Evolutionary conservation across 129 eudicot species (phyloP).

Genomic region (Centrapalus pauciflorus): DNA sequence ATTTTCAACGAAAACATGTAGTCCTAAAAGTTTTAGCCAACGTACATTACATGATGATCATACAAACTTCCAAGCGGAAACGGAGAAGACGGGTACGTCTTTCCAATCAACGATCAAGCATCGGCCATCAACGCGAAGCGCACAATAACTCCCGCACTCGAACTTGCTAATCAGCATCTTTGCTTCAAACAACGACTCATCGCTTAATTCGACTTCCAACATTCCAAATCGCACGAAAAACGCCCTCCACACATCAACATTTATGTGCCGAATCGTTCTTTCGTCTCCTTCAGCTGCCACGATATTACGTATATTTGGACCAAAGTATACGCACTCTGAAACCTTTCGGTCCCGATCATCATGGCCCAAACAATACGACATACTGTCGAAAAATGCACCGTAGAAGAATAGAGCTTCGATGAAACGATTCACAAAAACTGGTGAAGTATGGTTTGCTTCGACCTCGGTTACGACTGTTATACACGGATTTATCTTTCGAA

Average conservation of each 20-base stretch:
- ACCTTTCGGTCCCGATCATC: conserved; percentile 11
- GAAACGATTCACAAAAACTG: conserved; percentile 41
- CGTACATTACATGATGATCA: not conserved
- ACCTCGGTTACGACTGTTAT: conserved; percentile 35
- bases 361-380: conserved; percentile 37
- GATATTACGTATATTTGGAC: conserved; percentile 24
- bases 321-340: not conserved
- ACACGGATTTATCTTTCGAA: conserved; percentile 37
- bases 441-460: conserved; percentile 45
- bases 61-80: conserved; percentile 33
- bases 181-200: conserved; percentile 16
- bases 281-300: conserved; percentile 40
- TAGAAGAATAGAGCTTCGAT: conserved; percentile 43
- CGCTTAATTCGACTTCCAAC: conserved; percentile 25
- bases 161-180: conserved; percentile 16
- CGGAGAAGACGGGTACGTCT: conserved; percentile 17
- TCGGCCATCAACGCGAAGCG: conserved; percentile 14
- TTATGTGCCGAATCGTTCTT: conserved; percentile 26
- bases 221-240: conserved; percentile 24
- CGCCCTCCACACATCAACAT: conserved; percentile 31
- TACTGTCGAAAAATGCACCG: conserved; percentile 42
- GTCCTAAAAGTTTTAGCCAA: no score
- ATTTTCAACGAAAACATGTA: no score
- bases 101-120: conserved; percentile 30
- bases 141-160: conserved; percentile 26